Base-by-base conservation (phyloP, 805 yeast species). In the Metschnikowia kunwiensis region DNA sequence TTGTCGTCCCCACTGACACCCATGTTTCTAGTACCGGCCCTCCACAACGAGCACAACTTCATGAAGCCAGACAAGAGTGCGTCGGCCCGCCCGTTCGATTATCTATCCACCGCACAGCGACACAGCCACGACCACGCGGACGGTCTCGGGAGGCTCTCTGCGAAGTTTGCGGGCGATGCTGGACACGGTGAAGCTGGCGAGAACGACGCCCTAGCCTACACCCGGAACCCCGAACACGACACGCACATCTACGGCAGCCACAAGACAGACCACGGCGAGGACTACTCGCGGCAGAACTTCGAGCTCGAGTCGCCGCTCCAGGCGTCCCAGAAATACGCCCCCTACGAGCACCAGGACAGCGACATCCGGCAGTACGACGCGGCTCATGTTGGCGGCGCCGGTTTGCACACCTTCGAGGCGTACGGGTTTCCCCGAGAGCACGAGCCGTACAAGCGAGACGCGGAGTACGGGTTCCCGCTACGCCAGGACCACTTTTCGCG, bases 261-360 rank as follows among this genome's bases (percentile, higher is more conserved):
- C n/a, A n/a, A n/a, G n/a, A n/a, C n/a, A n/a, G n/a, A 15, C n/a
- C 19, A 13, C 11, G 27, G 16, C 13, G 32, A 27, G 1, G 27
- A 15, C 6, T 10, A 8, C 12, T 23, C 34, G 1, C 26, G 24
- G 8, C 27, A 20, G 8, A 14, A 17, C 18, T 27, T 6, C 9
- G 27, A 12, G 23, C 20, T 14, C 21, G 37, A 27, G 12, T 33
- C 37, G 5, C 37, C 37, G 4, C 31, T 33, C 15, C 37, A 33
- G 12, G 22, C 31, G 5, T 27, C 14, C 13, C 36, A 32, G 15
- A 25, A 25, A 10, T 25, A 18, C 22, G 20, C 10, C 20, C 10
- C 3, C 15, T 15, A 3, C 7, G 34, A 23, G 7, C n/a, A 11
- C 7, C 27, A n/a, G 23, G n/a, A 16, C n/a, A 8, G 14, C 12